Base-by-base conservation (phyloP, 1,284 basidiomycete species). In the Neonothopanus nambi region DNA sequence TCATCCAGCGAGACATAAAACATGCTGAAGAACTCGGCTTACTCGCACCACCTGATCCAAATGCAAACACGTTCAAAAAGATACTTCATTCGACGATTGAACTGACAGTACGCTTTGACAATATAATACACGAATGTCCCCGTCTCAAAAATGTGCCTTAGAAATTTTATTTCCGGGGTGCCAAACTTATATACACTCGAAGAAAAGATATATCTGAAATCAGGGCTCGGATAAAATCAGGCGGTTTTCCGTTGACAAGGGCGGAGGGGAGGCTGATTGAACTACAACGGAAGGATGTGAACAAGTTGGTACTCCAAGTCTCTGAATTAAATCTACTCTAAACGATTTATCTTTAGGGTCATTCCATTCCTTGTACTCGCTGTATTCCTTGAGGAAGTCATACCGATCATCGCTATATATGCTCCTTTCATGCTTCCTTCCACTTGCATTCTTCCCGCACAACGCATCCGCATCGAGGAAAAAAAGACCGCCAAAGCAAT, bases 351-450 rank as follows among this genome's bases (percentile, higher is more conserved):
- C 48, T 54, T 40, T 60, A 93, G 91, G 71, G 78, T 95, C 40
- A 74, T 93, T 1, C 90, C 93, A 0, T 95, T 95, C 71, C 64
- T 92, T 11, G 64, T 91, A 59, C 85, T 93, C 54, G 76, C 92
- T 38, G 67, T 91, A 26, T 71, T 93, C 18, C 71, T 91, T 3
- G 92, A 95, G 67, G 92, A 95, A 68, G 69, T 91, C 41, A 81
- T 95, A 55, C 92, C 92, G 9, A 77, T 95, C 55, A 81, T 93
- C 56, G 91, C 91, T 26, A 82, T 95, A 58, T 95, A 91, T 66
- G 86, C 84, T n/a, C 92, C 92, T 1, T 83, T 81, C 63, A 80
- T 93, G 71, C 81, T 95, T 28, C 92, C 92, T 1, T 93, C 91
- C 3, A 94, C 92, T 2, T 93, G 91, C 64, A 79, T 94, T 54